Evolutionary conservation across 2,329 filamentous ascomycete genomes (phyloP).

Genomic region (Aureobasidium zeae): DNA sequence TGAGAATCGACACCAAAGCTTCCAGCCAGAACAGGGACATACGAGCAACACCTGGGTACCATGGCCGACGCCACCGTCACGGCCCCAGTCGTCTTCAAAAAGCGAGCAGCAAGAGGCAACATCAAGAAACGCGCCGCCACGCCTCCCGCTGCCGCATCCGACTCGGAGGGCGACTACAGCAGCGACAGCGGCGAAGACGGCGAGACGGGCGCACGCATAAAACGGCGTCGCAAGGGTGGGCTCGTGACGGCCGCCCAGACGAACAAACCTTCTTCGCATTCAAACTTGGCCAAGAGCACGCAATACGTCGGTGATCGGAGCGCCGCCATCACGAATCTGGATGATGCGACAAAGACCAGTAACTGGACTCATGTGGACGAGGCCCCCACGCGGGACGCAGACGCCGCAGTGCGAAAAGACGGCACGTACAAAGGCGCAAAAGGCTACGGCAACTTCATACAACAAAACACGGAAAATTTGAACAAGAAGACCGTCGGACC

Average conservation of each 20-base stretch:
- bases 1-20: no score
- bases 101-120: constrained; percentile 68
- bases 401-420: constrained; percentile 31
- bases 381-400: constrained; percentile 14
- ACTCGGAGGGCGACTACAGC: constrained; percentile 62
- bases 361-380: constrained; percentile 78
- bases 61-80: constrained; percentile 24
- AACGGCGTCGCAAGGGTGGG: constrained; percentile 63
- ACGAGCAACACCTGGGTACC: no score
- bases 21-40: no score
- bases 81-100: constrained; percentile 64
- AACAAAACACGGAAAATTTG: constrained; percentile 69
- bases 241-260: constrained; percentile 48
- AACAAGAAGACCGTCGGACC: constrained; percentile 57
- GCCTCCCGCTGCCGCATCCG: constrained; percentile 55
- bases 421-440: constrained; percentile 70
- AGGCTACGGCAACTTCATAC: constrained; percentile 64
- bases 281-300: constrained; percentile 29
- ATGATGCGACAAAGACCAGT: constrained; percentile 80
- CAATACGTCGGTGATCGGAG: constrained; percentile 51
- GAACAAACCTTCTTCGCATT: constrained; percentile 24
- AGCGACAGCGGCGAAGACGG: no score
- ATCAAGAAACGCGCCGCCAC: constrained; percentile 73
- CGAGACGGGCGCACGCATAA: constrained; percentile 71
- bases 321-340: constrained; percentile 54